Percentiles rank a stretch among this genome's conserved stretches.
Evolutionary conservation across 768 basidiomycete genomes (phyloP).

Genomic region (Pleurotus cornucopiae): DNA sequence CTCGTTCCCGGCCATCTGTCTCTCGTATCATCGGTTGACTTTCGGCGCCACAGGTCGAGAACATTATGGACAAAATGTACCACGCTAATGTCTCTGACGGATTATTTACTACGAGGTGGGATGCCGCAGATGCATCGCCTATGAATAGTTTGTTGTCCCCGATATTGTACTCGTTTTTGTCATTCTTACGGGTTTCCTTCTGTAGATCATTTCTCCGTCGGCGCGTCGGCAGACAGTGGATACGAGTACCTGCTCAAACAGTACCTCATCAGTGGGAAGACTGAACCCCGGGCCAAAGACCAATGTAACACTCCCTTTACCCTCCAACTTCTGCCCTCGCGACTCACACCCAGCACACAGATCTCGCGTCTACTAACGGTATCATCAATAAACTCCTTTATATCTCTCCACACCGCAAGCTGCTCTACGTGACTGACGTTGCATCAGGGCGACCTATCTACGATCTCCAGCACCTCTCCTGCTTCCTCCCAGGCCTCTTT

Average conservation of each 20-base stretch:
- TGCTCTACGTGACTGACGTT: conserved; percentile 65
- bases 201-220: conserved; percentile 51
- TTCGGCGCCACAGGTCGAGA: conserved; percentile 34
- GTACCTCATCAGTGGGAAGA: conserved; percentile 60
- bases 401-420: conserved; percentile 55
- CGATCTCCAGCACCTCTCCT: conserved; percentile 68
- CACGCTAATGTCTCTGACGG: conserved; percentile 47
- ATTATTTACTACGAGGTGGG: conserved; percentile 63
- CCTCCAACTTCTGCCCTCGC: not conserved
- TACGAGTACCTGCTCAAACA: conserved; percentile 79
- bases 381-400: conserved; percentile 63
- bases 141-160: conserved; percentile 35
- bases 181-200: not conserved
- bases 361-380: conserved; percentile 55
- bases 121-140: conserved; percentile 41
- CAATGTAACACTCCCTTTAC: conserved; percentile 38
- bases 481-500: conserved; percentile 73
- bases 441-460: conserved; percentile 34
- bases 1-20: conserved; percentile 13
- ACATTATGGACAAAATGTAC: conserved; percentile 42
- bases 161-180: not conserved
- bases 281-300: conserved; percentile 41
- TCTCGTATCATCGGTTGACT: too few relatives aligned
- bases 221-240: conserved; percentile 65
- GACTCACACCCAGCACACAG: conserved; percentile 23